Percentiles rank a stretch among this genome's conserved stretches.
phyloP scores from a whole-genome alignment of 1,139 yeast species.

The Lizanozyma gosingica region DNA sequence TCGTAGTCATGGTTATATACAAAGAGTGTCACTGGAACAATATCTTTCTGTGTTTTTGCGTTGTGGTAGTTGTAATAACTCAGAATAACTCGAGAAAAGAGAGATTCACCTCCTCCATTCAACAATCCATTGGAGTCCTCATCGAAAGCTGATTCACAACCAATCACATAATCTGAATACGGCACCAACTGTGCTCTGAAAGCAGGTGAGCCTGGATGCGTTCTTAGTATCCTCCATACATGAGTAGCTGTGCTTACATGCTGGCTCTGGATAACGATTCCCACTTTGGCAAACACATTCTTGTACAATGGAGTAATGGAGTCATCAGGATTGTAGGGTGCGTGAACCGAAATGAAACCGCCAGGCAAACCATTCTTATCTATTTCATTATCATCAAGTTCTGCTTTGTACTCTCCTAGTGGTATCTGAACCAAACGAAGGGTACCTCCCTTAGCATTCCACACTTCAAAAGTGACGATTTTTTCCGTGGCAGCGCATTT shows the following conservation, averaged over 20 bases:
- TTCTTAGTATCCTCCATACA: constrained; percentile 80
- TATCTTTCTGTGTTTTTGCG: constrained; percentile 24
- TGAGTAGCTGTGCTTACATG: constrained; percentile 69
- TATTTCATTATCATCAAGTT: constrained; percentile 4
- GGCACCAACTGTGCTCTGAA: constrained; percentile 76
- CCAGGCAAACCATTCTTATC: neutral
- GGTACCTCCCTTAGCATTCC: constrained; percentile 87
- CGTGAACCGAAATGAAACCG: neutral
- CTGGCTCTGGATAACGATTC: constrained; percentile 67
- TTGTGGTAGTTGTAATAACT: constrained; percentile 47
- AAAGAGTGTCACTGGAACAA: constrained; percentile 45
- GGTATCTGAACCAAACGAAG: constrained; percentile 44
- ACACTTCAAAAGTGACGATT: constrained; percentile 53
- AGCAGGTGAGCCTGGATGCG: constrained; percentile 78
- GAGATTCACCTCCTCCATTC: constrained; percentile 78
- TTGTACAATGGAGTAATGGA: neutral
- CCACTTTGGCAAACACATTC: constrained; percentile 34
- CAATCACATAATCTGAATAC: constrained; percentile 81
- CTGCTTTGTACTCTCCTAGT: constrained; percentile 16
- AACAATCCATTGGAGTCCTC: constrained; percentile 53
- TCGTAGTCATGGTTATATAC: constrained; percentile 88
- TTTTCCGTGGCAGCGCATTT: constrained; percentile 19
- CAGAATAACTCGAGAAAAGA: constrained; percentile 57
- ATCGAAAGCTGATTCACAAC: constrained; percentile 55
- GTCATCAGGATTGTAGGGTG: neutral